Evolutionary conservation across 1,284 basidiomycete genomes (phyloP), one percentile per base, ranked within the genome.

Genomic region (Psilocybe mexicana): DNA sequence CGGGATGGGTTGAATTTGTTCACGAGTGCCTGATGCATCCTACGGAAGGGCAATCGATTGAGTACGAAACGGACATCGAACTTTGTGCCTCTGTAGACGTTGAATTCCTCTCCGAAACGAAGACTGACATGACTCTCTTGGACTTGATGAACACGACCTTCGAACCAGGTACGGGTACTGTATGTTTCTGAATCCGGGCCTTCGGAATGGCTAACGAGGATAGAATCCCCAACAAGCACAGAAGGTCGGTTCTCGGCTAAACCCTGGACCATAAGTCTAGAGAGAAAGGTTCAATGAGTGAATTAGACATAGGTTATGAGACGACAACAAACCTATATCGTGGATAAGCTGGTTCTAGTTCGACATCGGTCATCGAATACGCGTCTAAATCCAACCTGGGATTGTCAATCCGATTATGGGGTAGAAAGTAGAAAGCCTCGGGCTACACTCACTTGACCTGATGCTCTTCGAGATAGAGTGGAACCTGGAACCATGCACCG

Each of bases 51-150:
- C 25, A 81, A 69, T 2, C 81, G 77, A 59, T 81, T 82, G 26
- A 82, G 67, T 24, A 76, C 74, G 59, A 84, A 83, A 23, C 75
- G 74, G n/a, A 84, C 72, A 47, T 79, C 75, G 61, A 82, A 82
- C 48, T 71, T 76, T 24, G 68, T 74, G 2, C 77, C 79, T 44
- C 63, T 65, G 61, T 75, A 75, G 14, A 67, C 70, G 58, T 69
- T 75, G 66, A 85, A 85, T 11, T 68, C 65, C 1, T 71, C 67
- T 40, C 72, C 67, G 64, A 85, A 81, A 28, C 71, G 72, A 0
- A 86, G 70, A 18, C 70, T 73, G 56, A 85, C 76, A 50, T 70
- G 57, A 49, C 71, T 63, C 54, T 74, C 67, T 33, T 69, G 65
- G 2, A 81, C 73, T 38, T 69, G 55, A 61, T 83, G 79, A 7